Percentiles rank a stretch among this genome's conserved stretches.
phyloP scores from a whole-genome alignment of 129 eudicot genomes.

The Ambrosia artemisiifolia region DNA sequence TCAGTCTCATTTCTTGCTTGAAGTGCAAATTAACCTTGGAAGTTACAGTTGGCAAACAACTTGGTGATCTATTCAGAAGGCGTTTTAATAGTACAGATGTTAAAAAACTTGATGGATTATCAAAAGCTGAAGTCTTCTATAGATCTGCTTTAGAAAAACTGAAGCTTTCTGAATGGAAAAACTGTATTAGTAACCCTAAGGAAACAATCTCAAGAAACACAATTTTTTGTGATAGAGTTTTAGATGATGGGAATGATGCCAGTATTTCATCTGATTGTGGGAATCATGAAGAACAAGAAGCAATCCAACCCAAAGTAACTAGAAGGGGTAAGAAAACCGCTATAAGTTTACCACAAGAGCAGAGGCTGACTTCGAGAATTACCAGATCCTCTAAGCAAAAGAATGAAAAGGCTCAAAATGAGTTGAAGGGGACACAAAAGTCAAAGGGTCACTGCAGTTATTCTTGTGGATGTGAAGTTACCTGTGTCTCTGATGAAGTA shows the following conservation, averaged over 20 bases:
- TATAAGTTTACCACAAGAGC: conserved; percentile 36
- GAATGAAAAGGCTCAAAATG: conserved; percentile 24
- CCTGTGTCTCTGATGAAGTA: conserved; percentile 37
- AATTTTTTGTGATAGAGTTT: conserved; percentile 20
- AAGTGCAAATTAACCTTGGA: conserved; percentile 57
- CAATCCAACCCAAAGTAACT: conserved; percentile 37
- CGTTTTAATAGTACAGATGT: conserved; percentile 29
- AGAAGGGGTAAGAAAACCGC: conserved; percentile 53
- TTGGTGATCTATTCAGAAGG: conserved; percentile 62
- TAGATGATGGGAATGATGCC: conserved; percentile 10
- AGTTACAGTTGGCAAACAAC: conserved; percentile 60
- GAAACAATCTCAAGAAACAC: conserved; percentile 23
- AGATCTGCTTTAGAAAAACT: conserved; percentile 49
- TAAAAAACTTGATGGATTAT: conserved; percentile 30
- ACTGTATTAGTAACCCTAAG: conserved; percentile 41
- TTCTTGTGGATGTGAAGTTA: conserved; percentile 34
- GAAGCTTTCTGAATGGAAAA: conserved; percentile 46
- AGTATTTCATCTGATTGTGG: conserved; percentile 26
- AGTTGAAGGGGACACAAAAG: conserved; percentile 20
- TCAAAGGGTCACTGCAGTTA: conserved; percentile 10
- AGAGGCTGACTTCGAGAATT: conserved; percentile 38
- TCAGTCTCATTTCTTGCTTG: conserved; percentile 46
- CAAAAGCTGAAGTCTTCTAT: conserved; percentile 43
- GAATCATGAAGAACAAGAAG: conserved; percentile 21
- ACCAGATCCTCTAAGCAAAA: conserved; percentile 60